phyloP scores from a whole-genome alignment of 345 rosid species.

The Aegle marmelos region DNA sequence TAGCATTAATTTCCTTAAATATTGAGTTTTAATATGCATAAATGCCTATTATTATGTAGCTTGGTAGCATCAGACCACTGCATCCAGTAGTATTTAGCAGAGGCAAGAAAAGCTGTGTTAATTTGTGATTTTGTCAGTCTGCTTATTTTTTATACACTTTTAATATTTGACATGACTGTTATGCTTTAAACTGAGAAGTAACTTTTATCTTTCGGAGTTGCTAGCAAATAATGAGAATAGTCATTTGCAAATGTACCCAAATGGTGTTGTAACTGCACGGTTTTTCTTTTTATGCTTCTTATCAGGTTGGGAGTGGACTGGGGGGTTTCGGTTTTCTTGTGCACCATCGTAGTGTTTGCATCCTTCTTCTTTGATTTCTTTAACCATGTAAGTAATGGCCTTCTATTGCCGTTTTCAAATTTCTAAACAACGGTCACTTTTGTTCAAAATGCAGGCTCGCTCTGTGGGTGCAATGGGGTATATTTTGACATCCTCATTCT shows the following conservation, averaged over 20 bases:
- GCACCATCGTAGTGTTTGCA: constrained; percentile 66
- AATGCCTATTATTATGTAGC: background rate
- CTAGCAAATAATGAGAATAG: background rate
- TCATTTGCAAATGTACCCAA: constrained; percentile 8
- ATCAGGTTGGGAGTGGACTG: constrained; percentile 67
- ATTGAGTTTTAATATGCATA: background rate
- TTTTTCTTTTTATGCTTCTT: constrained; percentile 14
- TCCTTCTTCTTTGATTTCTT: constrained; percentile 22
- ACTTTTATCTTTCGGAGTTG: background rate
- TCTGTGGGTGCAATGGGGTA: constrained; percentile 77
- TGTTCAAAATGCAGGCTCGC: constrained; percentile 57
- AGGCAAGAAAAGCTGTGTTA: background rate
- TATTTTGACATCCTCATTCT: constrained; percentile 78
- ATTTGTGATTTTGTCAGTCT: background rate
- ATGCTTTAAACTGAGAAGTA: background rate
- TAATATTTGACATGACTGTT: background rate
- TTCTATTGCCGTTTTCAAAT: constrained; percentile 7
- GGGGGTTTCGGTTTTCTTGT: constrained; percentile 70
- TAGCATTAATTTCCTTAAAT: background rate
- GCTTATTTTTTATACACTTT: background rate
- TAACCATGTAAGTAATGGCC: constrained; percentile 16
- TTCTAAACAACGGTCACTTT: constrained; percentile 16
- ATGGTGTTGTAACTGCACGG: constrained; percentile 7
- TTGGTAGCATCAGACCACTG: background rate
- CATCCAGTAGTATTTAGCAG: background rate